Evolutionary conservation across 1,284 basidiomycete species (phyloP).

Genomic region (Polyporus tsugae): DNA sequence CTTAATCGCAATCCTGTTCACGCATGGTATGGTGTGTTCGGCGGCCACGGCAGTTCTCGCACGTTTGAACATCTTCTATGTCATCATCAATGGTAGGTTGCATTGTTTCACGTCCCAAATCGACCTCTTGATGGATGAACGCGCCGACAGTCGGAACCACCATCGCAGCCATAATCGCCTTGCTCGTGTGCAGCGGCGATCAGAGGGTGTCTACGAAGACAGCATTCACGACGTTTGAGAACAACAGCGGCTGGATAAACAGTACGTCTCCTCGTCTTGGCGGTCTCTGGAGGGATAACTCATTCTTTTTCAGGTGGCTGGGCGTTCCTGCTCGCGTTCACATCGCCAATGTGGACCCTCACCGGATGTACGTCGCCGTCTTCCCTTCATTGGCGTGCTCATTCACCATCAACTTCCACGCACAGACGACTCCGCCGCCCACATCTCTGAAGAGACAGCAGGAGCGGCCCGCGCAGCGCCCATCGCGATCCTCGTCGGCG

Average conservation of each 20-base stretch:
- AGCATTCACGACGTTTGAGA: constrained; percentile 77
- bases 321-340: constrained; percentile 79
- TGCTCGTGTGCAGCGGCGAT: constrained; percentile 64
- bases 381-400: not conserved
- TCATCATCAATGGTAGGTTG: constrained; percentile 62
- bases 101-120: constrained; percentile 5
- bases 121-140: not conserved
- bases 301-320: constrained; percentile 74
- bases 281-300: no score
- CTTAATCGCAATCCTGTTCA: constrained; percentile 65
- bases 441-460: constrained; percentile 78
- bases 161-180: constrained; percentile 67
- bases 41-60: constrained; percentile 72
- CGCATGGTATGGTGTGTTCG: constrained; percentile 75
- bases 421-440: constrained; percentile 79
- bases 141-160: constrained; percentile 38
- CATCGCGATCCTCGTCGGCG: constrained; percentile 76
- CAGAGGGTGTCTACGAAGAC: constrained; percentile 70
- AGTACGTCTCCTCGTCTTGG: constrained; percentile 48
- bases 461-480: constrained; percentile 76
- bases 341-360: constrained; percentile 82
- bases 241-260: constrained; percentile 74
- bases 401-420: not conserved
- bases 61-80: constrained; percentile 73
- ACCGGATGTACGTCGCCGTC: constrained; percentile 67